phyloP scores from a whole-genome alignment of 164 flowering plant species.

The Chimonanthus praecox region DNA sequence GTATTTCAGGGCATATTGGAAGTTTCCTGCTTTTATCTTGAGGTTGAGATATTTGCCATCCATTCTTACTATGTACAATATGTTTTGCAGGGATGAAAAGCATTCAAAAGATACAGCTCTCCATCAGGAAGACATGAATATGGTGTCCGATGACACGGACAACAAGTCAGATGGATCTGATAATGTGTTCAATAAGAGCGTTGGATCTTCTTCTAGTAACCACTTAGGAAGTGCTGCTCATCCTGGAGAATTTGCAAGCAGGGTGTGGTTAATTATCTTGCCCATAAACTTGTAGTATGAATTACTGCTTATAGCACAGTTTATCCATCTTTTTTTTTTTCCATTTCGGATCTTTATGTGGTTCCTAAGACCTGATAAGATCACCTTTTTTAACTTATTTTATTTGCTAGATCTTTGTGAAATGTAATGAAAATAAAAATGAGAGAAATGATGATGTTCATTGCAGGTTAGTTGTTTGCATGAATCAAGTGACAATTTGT shows the following conservation, averaged over 20 bases:
- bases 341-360: neutral
- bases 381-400: too few relatives aligned
- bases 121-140: constrained; percentile 22
- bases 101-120: constrained; percentile 24
- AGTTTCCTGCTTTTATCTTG: neutral
- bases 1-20: constrained; percentile 6
- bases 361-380: neutral
- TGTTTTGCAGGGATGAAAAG: constrained; percentile 38
- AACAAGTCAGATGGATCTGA: constrained; percentile 49
- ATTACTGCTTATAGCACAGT: neutral
- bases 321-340: neutral
- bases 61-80: constrained; percentile 6
- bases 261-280: constrained; percentile 32
- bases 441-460: too few relatives aligned
- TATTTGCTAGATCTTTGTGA: too few relatives aligned
- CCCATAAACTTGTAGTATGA: neutral
- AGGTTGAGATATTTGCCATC: neutral
- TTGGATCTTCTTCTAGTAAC: constrained; percentile 42
- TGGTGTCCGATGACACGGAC: constrained; percentile 30
- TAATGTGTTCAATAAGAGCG: constrained; percentile 22
- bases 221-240: constrained; percentile 25
- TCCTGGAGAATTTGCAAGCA: constrained; percentile 38
- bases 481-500: too few relatives aligned
- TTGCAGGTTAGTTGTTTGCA: too few relatives aligned
- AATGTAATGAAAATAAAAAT: too few relatives aligned